Evolutionary conservation across 2,329 filamentous ascomycete genomes (phyloP).

Genomic region (Beauveria australis): DNA sequence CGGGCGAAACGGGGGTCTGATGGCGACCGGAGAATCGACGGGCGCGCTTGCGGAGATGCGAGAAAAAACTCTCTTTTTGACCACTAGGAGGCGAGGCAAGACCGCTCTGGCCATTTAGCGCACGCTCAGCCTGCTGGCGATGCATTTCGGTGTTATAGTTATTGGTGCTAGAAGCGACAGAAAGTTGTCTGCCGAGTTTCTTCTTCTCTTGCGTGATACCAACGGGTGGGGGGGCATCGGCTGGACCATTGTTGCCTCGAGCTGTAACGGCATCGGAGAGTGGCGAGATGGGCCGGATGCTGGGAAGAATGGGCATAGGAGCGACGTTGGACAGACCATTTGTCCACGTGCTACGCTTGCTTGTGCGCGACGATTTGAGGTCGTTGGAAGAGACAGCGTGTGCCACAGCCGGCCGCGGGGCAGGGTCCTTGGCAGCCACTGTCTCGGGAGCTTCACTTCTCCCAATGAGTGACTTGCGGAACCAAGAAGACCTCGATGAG

Average conservation of each 20-base stretch:
- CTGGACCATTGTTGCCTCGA: constrained; percentile 61
- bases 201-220: constrained; percentile 59
- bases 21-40: constrained; percentile 87
- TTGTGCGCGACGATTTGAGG: constrained; percentile 38
- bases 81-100: constrained; percentile 68
- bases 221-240: constrained; percentile 11
- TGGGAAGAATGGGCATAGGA: constrained; percentile 92
- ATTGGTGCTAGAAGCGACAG: constrained; percentile 83
- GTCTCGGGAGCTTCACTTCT: constrained; percentile 62
- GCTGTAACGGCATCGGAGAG: constrained; percentile 88
- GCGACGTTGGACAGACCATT: constrained; percentile 72
- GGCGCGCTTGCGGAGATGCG: constrained; percentile 87
- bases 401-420: constrained; percentile 37
- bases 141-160: constrained; percentile 87
- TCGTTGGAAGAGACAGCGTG: constrained; percentile 34
- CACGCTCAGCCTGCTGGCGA: constrained; percentile 82
- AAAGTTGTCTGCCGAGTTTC: constrained; percentile 93
- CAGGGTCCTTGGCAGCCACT: constrained; percentile 41
- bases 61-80: constrained; percentile 96
- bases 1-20: constrained; percentile 69
- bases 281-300: constrained; percentile 91
- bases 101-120: constrained; percentile 72
- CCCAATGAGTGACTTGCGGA: constrained; percentile 86
- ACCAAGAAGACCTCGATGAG: constrained; percentile 87
- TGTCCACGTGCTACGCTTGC: constrained; percentile 89